These are phyloP conservation scores for Diaporthe citri DNA, from an alignment of 2,329 filamentous ascomycete species.

Conservation along the genomic window DNA sequence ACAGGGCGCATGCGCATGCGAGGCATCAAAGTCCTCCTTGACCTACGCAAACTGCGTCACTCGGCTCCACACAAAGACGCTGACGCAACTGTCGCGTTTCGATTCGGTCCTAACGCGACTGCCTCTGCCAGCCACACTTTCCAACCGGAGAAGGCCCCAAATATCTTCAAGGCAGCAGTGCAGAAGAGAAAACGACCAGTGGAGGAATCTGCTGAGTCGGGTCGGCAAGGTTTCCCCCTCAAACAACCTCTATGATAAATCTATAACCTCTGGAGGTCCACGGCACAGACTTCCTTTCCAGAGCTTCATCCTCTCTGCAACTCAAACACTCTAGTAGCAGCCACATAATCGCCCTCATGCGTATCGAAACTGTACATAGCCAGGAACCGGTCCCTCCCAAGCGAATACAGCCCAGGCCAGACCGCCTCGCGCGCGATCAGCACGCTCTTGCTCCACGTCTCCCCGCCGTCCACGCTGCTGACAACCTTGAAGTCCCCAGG, in stretches of 20 bases:
- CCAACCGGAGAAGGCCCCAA: not conserved
- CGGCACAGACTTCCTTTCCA: not conserved
- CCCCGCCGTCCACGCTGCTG: slow-evolving; percentile 46
- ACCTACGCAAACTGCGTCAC: not conserved
- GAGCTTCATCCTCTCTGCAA: not conserved
- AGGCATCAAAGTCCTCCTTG: not conserved
- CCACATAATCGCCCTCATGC: not conserved
- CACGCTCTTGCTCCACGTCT: slow-evolving; percentile 45
- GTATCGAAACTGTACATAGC: slow-evolving; percentile 12
- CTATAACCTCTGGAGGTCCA: not conserved
- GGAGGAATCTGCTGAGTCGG: not conserved
- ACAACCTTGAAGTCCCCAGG: slow-evolving; percentile 51
- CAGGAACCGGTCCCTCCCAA: slow-evolving; percentile 27
- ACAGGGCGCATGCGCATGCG: not conserved
- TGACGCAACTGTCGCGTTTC: not conserved
- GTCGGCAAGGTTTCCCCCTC: not conserved
- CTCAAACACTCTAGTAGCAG: slow-evolving; percentile 13
- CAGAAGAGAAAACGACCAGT: not conserved
- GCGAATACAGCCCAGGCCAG: slow-evolving; percentile 49
- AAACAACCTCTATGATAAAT: not conserved
- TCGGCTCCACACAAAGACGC: not conserved
- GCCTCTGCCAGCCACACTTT: not conserved
- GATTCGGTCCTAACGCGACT: not conserved
- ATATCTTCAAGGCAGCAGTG: not conserved
- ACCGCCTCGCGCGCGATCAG: slow-evolving; percentile 47